These are phyloP conservation scores for Psilocybe cyanescens DNA, from an alignment of 768 basidiomycete genomes.

Conservation along the genomic window DNA sequence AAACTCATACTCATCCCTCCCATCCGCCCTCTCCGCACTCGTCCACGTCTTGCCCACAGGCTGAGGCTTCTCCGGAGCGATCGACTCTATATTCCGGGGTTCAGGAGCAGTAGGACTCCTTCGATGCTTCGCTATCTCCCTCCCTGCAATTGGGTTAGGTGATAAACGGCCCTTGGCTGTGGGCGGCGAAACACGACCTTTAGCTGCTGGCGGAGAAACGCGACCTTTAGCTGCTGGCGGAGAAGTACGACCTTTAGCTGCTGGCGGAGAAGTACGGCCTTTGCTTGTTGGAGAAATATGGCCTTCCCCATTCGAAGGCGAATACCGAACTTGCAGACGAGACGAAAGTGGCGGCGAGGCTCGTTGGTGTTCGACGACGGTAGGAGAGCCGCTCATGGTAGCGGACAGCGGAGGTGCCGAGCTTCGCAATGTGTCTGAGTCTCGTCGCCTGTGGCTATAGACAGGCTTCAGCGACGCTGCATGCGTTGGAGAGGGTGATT, in stretches of 20 bases:
- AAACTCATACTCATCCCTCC: constrained; percentile 37
- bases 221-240: constrained; percentile 27
- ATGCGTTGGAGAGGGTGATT: constrained; percentile 54
- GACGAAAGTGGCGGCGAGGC: constrained; percentile 21
- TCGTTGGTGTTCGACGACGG: constrained; percentile 46
- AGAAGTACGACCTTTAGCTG: constrained; percentile 21
- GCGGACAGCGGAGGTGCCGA: constrained; percentile 38
- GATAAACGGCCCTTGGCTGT: constrained; percentile 33
- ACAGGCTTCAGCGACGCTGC: constrained; percentile 24
- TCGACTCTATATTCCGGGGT: constrained; percentile 39
- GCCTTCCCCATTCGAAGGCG: constrained; percentile 29
- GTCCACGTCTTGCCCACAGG: constrained; percentile 47
- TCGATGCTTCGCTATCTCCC: constrained; percentile 50
- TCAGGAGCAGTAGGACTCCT: constrained; percentile 77
- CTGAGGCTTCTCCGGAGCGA: constrained; percentile 25
- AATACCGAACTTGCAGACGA: constrained; percentile 24
- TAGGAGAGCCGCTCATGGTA: constrained; percentile 50
- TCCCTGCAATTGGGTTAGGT: constrained; percentile 28
- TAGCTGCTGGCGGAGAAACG: constrained; percentile 26
- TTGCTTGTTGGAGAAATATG: constrained; percentile 20
- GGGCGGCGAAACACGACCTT: constrained; percentile 28
- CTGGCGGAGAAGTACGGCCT: constrained; percentile 32
- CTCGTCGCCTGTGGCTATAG: constrained; percentile 64
- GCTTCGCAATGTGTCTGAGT: constrained; percentile 74
- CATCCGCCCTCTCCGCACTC: constrained; percentile 38